A percentile compares a stretch with the other conserved stretches of the same genome.
Evolutionary conservation across 352 stramenopile genomes (phyloP).

Genomic region (Phytophthora brassicae): DNA sequence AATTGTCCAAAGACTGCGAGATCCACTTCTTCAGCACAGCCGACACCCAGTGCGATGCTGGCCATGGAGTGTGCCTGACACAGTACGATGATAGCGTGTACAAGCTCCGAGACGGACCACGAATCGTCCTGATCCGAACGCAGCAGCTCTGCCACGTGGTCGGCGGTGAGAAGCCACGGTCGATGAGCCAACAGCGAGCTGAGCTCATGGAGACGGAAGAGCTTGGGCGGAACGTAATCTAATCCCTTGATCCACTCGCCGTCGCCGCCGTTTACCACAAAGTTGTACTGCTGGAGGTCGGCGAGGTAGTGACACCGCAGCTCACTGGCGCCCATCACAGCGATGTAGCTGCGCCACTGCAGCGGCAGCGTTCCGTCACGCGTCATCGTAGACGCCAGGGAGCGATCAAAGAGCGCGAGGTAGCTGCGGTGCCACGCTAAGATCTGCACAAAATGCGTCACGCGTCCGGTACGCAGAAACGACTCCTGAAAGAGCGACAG

Average conservation of each 20-base stretch:
- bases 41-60: constrained; percentile 75
- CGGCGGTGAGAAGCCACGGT: constrained; percentile 77
- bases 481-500: constrained; percentile 46
- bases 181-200: constrained; percentile 83
- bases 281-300: constrained; percentile 82
- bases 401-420: constrained; percentile 65
- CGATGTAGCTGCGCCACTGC: constrained; percentile 84
- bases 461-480: constrained; percentile 71
- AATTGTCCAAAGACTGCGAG: constrained; percentile 70
- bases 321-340: constrained; percentile 78
- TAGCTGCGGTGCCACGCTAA: constrained; percentile 84
- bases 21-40: constrained; percentile 78
- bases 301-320: constrained; percentile 80
- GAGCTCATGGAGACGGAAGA: constrained; percentile 80
- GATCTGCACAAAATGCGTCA: constrained; percentile 77
- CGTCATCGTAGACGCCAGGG: constrained; percentile 68
- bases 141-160: constrained; percentile 78
- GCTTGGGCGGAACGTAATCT: constrained; percentile 80
- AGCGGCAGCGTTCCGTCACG: constrained; percentile 79
- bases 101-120: constrained; percentile 86
- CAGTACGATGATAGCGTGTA: constrained; percentile 85
- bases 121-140: constrained; percentile 71
- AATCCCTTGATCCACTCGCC: constrained; percentile 83
- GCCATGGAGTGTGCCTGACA: constrained; percentile 84
- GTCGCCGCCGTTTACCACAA: constrained; percentile 80